Evolutionary conservation across 2,329 filamentous ascomycete genomes (phyloP), one percentile per base, ranked within the genome.

Genomic region (Sarocladium brachiariae): DNA sequence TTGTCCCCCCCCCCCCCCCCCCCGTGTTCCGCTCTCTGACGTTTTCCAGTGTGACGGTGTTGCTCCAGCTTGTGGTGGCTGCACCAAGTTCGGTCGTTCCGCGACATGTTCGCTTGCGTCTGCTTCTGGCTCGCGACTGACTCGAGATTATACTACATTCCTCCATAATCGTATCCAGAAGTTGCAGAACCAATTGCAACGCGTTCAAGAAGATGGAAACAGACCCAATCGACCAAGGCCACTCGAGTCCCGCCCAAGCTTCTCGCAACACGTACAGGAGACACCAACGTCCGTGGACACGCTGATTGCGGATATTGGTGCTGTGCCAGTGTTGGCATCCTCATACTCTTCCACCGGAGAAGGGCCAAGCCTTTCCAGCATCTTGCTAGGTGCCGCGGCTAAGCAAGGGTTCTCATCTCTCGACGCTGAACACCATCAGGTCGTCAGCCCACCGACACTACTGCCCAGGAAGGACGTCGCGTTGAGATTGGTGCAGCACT

Each of bases 251-350:
- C 13, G 39, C 9, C 39, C 21, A 16, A 5, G 9, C 11, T 16
- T 27, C 7, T 21, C 39, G 11, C 43, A 31, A n/a, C 35, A 30
- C 3, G 21, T 46, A 3, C 50, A 37, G 21, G 30, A 45, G 24
- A 46, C 50, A 30, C 50, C 51, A 4, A 54, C 54, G 11, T 50
- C 51, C 25, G 56, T 59, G 18, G 57, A 59, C 41, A 53, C 56
- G 9, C 50, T 60, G 30, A 58, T 60, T 18, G 53, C 56, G 18
- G 58, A 60, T 35, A 59, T 60, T 41, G 58, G 57, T 11, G 58
- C 56, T 1, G 53, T 60, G 14, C 58, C 57, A 13, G 57, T 57
- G 14, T 39, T 56, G 7, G 51, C 55, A 9, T 56, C 54, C 2
- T 53, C 55, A 1, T 57, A 52, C 27, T 50, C 53, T 2, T 38